Percentiles rank a stretch among this genome's conserved stretches.
Conservation (phyloP, 495 filamentous ascomycete species). For the Hypoxylon cercidicola region DNA sequence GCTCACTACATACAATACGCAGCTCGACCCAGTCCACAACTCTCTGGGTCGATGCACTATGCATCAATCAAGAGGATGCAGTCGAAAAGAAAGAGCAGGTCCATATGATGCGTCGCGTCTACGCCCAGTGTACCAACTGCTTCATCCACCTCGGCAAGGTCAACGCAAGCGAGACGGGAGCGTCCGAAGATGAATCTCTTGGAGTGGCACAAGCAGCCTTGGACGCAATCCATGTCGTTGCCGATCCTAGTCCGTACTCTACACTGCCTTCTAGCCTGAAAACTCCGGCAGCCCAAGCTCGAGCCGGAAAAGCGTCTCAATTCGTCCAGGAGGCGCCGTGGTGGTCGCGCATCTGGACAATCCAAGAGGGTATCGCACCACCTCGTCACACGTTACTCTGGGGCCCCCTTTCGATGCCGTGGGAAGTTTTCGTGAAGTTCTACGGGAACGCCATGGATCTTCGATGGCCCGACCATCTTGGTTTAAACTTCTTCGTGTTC, state of each 20-base stretch:
- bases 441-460: constrained; percentile 6
- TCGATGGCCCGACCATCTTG: not conserved
- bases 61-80: constrained; percentile 50
- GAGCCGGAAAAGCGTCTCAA: constrained; percentile 13
- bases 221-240: constrained; percentile 15
- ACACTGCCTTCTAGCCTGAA: constrained; percentile 3
- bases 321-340: constrained; percentile 18
- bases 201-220: constrained; percentile 12
- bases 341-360: constrained; percentile 44
- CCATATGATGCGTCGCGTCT: constrained; percentile 51
- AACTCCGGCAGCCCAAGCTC: not conserved
- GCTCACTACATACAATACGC: constrained; percentile 32
- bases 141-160: constrained; percentile 21
- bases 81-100: constrained; percentile 49
- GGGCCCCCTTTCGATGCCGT: constrained; percentile 26
- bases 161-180: constrained; percentile 7
- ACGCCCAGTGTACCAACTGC: constrained; percentile 27
- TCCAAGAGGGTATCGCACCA: constrained; percentile 37
- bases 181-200: constrained; percentile 7
- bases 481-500: constrained; percentile 5
- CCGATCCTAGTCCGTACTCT: constrained; percentile 2
- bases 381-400: constrained; percentile 18
- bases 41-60: constrained; percentile 52
- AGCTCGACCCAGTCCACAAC: constrained; percentile 27
- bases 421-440: constrained; percentile 20